Base-by-base conservation (phyloP, 1,139 yeast genomes). In the Suhomyces guaymorum region DNA sequence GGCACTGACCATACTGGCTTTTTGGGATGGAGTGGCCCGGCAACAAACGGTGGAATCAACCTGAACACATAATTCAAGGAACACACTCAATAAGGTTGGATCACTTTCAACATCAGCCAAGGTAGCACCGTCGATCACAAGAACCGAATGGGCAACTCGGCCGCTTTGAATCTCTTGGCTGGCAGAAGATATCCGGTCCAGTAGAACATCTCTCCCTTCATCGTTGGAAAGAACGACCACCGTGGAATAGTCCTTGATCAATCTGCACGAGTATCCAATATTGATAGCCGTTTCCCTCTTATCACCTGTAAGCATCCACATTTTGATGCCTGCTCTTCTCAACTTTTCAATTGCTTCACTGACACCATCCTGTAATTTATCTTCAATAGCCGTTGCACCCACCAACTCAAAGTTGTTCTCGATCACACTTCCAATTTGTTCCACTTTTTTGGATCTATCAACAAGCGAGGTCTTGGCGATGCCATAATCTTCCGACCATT, bases 221-320 rank as follows among this genome's bases (percentile, higher is more conserved):
- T 80, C 84, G 7, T 73, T 71, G 4, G 85, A 74, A 32, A 94
- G 66, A 9, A 89, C 66, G n/a, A 90, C 80, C 6, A 90, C 86
- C 0, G 95, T 85, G 0, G 97, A 88, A 55, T 85, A 94, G 52
- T 92, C 98, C 54, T 90, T 87, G 49, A 94, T 90, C 41, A 94
- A 67, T 22, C 90, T 81, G 59, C 98, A 94, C 4, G 97, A 84
- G 54, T 90, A 87, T 0, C 98, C 98, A 58, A 94, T 92, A 53
- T 89, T 92, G 41, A 92, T 89, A 1, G 99, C 98, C 0, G 99
- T 94, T 59, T 94, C 99, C 41, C 97, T 72, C 55, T 92, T 92
- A 55, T 92, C 99, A 34, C 99, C 99, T 0, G 99, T 92, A 39
- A 92, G 70, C 97, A 92, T 92, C 98, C 99, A 92, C 69, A 94